These are phyloP conservation scores for Raphanus sativus DNA, from an alignment of 345 rosid species.

Conservation along the genomic window DNA sequence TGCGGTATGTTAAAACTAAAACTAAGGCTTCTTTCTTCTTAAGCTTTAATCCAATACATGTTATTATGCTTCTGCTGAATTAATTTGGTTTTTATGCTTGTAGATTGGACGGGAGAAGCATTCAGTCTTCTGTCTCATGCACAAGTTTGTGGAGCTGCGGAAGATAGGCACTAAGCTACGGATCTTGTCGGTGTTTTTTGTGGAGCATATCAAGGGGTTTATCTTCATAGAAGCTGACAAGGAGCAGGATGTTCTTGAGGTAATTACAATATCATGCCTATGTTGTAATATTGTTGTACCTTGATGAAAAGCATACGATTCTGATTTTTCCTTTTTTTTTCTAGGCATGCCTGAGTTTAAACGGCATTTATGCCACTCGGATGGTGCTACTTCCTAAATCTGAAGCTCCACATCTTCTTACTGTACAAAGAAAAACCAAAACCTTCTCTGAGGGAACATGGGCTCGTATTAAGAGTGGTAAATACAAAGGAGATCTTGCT, in stretches of 20 bases:
- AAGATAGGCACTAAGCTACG: constrained; percentile 58
- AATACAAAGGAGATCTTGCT: constrained; percentile 90
- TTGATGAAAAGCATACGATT: not conserved
- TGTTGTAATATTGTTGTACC: not conserved
- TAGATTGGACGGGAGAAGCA: constrained; percentile 85
- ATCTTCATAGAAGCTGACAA: constrained; percentile 78
- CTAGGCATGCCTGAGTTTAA: constrained; percentile 79
- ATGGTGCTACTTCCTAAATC: constrained; percentile 56
- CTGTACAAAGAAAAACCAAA: constrained; percentile 50
- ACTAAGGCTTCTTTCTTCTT: not conserved
- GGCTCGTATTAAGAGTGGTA: constrained; percentile 90
- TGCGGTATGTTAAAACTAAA: constrained; percentile 47
- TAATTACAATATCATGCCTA: constrained; percentile 22
- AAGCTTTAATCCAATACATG: not conserved
- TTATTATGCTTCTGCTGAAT: constrained; percentile 13
- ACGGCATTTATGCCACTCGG: constrained; percentile 65
- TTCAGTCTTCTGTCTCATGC: constrained; percentile 87
- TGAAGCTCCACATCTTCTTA: constrained; percentile 64
- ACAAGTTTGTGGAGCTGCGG: constrained; percentile 78
- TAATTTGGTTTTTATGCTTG: constrained; percentile 29
- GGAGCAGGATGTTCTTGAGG: constrained; percentile 73
- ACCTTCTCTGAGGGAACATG: constrained; percentile 67
- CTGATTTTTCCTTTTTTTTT: constrained; percentile 12
- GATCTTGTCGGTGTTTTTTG: constrained; percentile 69
- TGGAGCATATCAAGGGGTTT: constrained; percentile 79